Base-by-base conservation (phyloP, 805 yeast species). In the Ogataea dorogensis region DNA sequence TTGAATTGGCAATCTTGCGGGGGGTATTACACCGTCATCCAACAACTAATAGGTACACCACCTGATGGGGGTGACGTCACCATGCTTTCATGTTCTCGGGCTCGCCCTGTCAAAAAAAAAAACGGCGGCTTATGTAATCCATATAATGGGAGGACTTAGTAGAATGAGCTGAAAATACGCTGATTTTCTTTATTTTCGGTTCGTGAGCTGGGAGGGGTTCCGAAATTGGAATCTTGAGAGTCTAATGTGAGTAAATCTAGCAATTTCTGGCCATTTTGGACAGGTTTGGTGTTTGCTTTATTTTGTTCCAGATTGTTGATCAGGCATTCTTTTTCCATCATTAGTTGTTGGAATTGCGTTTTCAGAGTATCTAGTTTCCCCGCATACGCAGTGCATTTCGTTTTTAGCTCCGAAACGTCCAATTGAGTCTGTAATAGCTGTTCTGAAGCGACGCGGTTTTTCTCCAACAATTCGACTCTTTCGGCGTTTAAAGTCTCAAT, bases 241-340 rank as follows among this genome's bases (percentile, higher is more conserved):
- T 17, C 24, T 10, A 22, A 15, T 5, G 28, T 28, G 12, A 38
- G 36, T 23, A 38, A 13, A 13, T 38, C 38, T 17, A 38, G 35
- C 31, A 38, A 12, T 16, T 38, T 38, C 15, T 32, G 28, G 23
- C 42, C 24, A 14, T 34, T 28, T 14, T 28, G 31, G 1, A 28
- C 17, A 10, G 21, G 36, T n/a, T 14, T 22, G n/a, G n/a, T n/a
- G 28, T 7, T 12, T 31, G 27, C 26, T 19, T 16, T 24, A 12
- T 18, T 17, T 14, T 27, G 18, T 17, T 30, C 31, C 23, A 48
- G 29, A 9, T 33, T 38, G 18, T 34, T 28, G 17, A 46, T 25
- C 16, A 48, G 30, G 21, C 31, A 29, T 30, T 37, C 41, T 25
- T 46, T 46, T 5, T 22, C 32, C 5, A 32, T 18, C 17, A 31